phyloP scores from a whole-genome alignment of 1,139 yeast genomes.

The Meyerozyma athensensis region DNA sequence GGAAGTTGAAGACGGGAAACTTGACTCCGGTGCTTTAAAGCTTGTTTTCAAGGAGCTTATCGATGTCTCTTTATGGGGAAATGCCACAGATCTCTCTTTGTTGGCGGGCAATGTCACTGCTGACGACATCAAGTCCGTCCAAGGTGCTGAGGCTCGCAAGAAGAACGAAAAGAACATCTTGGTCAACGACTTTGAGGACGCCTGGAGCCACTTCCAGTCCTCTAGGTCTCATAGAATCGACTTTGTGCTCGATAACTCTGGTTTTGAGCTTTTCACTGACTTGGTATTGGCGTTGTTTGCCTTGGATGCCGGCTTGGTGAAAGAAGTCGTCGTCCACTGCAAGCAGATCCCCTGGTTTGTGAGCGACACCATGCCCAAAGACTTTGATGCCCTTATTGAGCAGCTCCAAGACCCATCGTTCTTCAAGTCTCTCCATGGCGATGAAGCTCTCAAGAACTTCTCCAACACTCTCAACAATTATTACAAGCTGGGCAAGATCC shows the following conservation, averaged over 20 bases:
- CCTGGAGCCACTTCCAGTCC: constrained; percentile 50
- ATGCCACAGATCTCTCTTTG: constrained; percentile 90
- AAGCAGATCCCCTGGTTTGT: constrained; percentile 97
- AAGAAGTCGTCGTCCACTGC: constrained; percentile 73
- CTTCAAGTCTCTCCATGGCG: constrained; percentile 44
- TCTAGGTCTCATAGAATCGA: constrained; percentile 55
- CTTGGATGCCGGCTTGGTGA: constrained; percentile 63
- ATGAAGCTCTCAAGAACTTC: constrained; percentile 32
- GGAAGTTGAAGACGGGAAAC: constrained; percentile 28
- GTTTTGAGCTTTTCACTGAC: constrained; percentile 92
- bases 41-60: constrained; percentile 71
- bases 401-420: constrained; percentile 52
- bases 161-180: constrained; percentile 79
- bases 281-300: constrained; percentile 69
- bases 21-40: constrained; percentile 45
- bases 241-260: constrained; percentile 88
- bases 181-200: constrained; percentile 65
- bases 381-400: constrained; percentile 54
- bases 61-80: constrained; percentile 95
- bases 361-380: constrained; percentile 87
- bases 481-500: constrained; percentile 46
- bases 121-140: constrained; percentile 86
- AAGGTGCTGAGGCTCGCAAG: constrained; percentile 84
- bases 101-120: constrained; percentile 73
- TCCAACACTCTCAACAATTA: constrained; percentile 48